Percentiles rank a stretch among this genome's conserved stretches.
phyloP scores from a whole-genome alignment of 106 monocot genomes.

The Vanilla planifolia region DNA sequence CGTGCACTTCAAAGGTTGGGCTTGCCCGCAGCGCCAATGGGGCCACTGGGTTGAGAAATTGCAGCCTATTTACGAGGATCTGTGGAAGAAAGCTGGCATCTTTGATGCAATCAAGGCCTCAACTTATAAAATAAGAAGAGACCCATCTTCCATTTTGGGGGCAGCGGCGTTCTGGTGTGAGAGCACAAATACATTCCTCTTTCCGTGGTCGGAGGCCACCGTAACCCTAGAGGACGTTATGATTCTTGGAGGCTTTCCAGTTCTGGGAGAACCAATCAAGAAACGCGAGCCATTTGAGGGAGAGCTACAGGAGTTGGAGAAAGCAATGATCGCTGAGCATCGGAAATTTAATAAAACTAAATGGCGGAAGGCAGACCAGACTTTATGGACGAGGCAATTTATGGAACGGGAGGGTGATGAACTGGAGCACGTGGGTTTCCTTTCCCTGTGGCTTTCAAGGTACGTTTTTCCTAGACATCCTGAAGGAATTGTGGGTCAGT shows the following conservation, averaged over 20 bases:
- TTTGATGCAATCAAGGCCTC: conserved; percentile 50
- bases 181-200: conserved; percentile 58
- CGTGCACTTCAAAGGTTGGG: conserved; percentile 55
- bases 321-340: conserved; percentile 27
- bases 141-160: conserved; percentile 28
- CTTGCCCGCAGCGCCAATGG: conserved; percentile 35
- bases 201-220: conserved; percentile 77
- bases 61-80: conserved; percentile 21
- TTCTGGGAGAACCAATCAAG: conserved; percentile 38
- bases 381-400: conserved; percentile 57
- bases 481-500: conserved; percentile 26
- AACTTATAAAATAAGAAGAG: conserved; percentile 36
- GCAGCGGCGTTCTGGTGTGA: conserved; percentile 46
- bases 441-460: conserved; percentile 67
- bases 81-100: conserved; percentile 61
- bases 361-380: conserved; percentile 59
- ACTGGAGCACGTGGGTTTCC: conserved; percentile 53
- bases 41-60: conserved; percentile 58
- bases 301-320: conserved; percentile 22
- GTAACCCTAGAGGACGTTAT: conserved; percentile 62
- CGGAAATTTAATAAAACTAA: conserved; percentile 39
- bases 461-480: conserved; percentile 49
- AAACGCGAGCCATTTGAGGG: conserved; percentile 15
- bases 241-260: conserved; percentile 53
- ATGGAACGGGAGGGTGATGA: conserved; percentile 38